Evolutionary conservation across 108 stramenopile species (phyloP), one percentile per base, ranked within the genome.

Genomic region (Seminavis robusta): DNA sequence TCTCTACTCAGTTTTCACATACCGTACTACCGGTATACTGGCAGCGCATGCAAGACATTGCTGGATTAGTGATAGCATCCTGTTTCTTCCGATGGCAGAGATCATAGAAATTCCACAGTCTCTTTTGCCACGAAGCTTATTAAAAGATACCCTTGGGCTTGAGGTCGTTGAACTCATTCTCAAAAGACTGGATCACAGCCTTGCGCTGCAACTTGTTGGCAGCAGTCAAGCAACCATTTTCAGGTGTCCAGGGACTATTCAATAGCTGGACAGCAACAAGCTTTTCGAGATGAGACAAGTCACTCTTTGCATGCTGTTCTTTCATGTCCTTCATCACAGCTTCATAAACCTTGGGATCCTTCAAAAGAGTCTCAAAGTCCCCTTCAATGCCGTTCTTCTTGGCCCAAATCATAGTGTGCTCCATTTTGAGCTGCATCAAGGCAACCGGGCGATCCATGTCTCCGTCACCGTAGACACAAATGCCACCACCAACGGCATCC

Each of bases 371-470:
- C 11, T 64, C 56, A 36, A 83, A 76, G 36, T 85, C 83, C 33
- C 84, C 86, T 6, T 33, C 31, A 32, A 88, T 31, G 17, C 85
- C 87, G 65, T 86, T 81, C 6, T 74, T 59, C 43, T 83, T 77
- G 16, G 83, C 85, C 84, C 86, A 88, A 47, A 80, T 81, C 79
- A 73, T 77, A 50, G 78, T 64, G 38, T 77, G 59, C 25, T 58
- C 52, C 33, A 74, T 66, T 32, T 73, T 83, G 17, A 87, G 58
- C 67, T 87, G 86, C 70, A 92, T 65, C 43, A 92, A 34, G 15
- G 86, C 90, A 26, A 92, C 71, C 30, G 90, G 86, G 39, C 90
- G 86, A 51, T 92, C 90, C 90, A 92, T 88, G n/a, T 92, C 90
- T 11, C 86, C 86, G 49, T 92, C 90, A 24, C 86, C 90, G 55